These are phyloP conservation scores for Peronospora tabacina DNA, from an alignment of 352 stramenopile genomes.

Conservation along the genomic window DNA sequence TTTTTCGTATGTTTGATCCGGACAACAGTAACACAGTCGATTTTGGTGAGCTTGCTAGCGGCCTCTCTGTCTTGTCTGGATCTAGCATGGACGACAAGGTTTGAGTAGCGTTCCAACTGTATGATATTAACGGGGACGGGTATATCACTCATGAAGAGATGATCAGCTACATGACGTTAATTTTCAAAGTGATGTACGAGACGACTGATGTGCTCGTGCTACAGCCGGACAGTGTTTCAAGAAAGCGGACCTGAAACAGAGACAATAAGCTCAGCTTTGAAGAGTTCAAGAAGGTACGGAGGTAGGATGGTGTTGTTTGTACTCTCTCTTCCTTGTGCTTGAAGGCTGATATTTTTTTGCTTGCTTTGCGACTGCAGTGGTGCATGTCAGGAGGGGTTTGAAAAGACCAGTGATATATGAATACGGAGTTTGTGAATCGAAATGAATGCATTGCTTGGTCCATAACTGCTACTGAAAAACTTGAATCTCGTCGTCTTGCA, in stretches of 20 bases:
- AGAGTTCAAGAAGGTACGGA: conserved; percentile 82
- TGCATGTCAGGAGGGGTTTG: conserved; percentile 33
- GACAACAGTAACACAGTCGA: conserved; percentile 83
- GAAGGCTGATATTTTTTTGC: conserved; percentile 16
- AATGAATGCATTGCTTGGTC: conserved; percentile 16
- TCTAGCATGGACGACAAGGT: conserved; percentile 85
- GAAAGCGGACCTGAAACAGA: conserved; percentile 72
- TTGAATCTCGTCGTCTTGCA: conserved; percentile 19
- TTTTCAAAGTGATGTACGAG: conserved; percentile 88
- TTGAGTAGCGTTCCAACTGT: conserved; percentile 76
- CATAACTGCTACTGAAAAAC: conserved; percentile 6
- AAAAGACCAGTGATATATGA: conserved; percentile 4
- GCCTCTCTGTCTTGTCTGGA: conserved; percentile 74
- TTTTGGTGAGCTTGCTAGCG: conserved; percentile 80
- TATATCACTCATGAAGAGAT: conserved; percentile 85
- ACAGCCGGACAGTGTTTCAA: conserved; percentile 83
- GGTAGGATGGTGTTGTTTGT: conserved; percentile 1
- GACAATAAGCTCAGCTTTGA: conserved; percentile 85
- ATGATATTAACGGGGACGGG: conserved; percentile 79
- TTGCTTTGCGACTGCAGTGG: conserved; percentile 22
- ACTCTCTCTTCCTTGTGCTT: conserved; percentile 5
- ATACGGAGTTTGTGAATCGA: conserved; percentile 17
- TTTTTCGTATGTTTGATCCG: conserved; percentile 82
- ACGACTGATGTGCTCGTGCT: conserved; percentile 68
- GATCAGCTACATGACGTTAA: conserved; percentile 83